phyloP scores from a whole-genome alignment of 2,329 filamentous ascomycete genomes.

The Cordyceps farinosa region DNA sequence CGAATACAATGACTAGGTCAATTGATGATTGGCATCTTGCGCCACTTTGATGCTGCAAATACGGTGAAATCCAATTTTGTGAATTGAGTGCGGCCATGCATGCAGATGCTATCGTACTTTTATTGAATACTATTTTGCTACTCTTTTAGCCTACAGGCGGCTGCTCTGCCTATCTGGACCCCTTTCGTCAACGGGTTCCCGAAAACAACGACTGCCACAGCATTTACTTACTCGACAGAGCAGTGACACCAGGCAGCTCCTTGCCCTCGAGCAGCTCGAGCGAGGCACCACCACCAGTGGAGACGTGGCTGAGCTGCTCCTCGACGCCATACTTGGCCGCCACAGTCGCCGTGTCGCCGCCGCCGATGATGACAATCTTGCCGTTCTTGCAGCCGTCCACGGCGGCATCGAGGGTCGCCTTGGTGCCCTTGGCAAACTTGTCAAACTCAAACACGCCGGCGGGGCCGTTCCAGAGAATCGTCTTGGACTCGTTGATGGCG shows the following conservation, averaged over 20 bases:
- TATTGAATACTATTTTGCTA: background rate
- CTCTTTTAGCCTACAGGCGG: background rate
- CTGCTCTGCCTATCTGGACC: constrained; percentile 5
- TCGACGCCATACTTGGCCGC: constrained; percentile 96
- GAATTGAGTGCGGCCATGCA: too few relatives aligned
- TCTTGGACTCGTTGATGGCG: constrained; percentile 84
- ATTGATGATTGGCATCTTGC: background rate
- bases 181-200: constrained; percentile 7
- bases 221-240: constrained; percentile 73
- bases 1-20: background rate
- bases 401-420: constrained; percentile 84
- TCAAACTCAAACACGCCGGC: constrained; percentile 97
- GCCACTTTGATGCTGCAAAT: too few relatives aligned
- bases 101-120: background rate
- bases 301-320: constrained; percentile 97
- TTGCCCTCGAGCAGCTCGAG: constrained; percentile 98
- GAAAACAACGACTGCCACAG: constrained; percentile 2
- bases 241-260: constrained; percentile 88
- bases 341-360: constrained; percentile 96
- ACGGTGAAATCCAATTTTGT: background rate
- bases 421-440: constrained; percentile 87
- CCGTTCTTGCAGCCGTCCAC: constrained; percentile 74
- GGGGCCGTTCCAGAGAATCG: constrained; percentile 98
- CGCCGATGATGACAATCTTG: constrained; percentile 97
- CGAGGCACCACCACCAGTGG: constrained; percentile 91